phyloP scores from a whole-genome alignment of 768 basidiomycete species.

The Boletus rufocinnamomeus region DNA sequence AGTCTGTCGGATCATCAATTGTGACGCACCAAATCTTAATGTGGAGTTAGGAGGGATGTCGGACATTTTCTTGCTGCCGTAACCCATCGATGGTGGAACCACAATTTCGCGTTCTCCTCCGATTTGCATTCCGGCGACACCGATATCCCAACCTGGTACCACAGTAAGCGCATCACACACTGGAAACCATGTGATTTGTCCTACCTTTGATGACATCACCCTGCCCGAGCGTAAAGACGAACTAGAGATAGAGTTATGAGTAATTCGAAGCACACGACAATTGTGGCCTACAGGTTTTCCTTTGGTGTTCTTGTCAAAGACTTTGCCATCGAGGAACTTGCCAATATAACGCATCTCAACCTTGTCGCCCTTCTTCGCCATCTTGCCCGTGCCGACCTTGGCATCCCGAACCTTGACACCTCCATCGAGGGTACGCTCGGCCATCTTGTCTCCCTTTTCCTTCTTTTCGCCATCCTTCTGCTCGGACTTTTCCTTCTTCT shows the following conservation, averaged over 20 bases:
- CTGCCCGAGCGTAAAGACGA: conserved; percentile 76
- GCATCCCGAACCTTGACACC: conserved; percentile 79
- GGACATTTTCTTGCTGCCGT: conserved; percentile 61
- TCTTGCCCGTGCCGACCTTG: conserved; percentile 80
- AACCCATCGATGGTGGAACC: conserved; percentile 69
- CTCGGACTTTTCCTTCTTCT: conserved; percentile 38
- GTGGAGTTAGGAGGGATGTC: conserved; percentile 81
- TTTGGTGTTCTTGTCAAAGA: conserved; percentile 80
- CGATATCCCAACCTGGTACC: conserved; percentile 81
- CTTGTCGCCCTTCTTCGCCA: conserved; percentile 82
- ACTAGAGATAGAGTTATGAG: conserved; percentile 40
- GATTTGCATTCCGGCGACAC: conserved; percentile 88
- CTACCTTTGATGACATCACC: conserved; percentile 92
- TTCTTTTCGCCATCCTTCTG: conserved; percentile 34
- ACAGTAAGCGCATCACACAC: conserved; percentile 4
- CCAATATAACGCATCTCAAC: conserved; percentile 92
- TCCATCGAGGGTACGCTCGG: conserved; percentile 49
- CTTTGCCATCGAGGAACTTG: conserved; percentile 73
- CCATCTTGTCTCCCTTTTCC: conserved; percentile 28
- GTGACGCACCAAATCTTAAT: conserved; percentile 70
- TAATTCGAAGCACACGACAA: conserved; percentile 10
- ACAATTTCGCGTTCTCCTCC: conserved; percentile 84
- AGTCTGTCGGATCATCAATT: not conserved
- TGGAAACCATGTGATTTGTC: conserved; percentile 11
- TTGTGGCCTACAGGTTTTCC: conserved; percentile 74